Evolutionary conservation across 768 basidiomycete species (phyloP).

Genomic region (Nevesoporus exiguus): DNA sequence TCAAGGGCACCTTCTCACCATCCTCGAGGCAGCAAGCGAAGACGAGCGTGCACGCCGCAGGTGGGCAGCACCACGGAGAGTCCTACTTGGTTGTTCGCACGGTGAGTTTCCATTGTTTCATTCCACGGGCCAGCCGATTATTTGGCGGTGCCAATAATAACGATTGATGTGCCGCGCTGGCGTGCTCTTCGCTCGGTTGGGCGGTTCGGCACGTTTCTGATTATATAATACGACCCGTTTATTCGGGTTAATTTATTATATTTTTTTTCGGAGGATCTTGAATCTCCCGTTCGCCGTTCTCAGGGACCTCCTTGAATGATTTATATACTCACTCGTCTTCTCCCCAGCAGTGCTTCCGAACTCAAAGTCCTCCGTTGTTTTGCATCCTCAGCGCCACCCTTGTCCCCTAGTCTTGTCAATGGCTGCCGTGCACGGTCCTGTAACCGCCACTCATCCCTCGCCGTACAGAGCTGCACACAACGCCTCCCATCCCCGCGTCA

Average conservation of each 20-base stretch:
- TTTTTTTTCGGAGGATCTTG: slow-evolving; percentile 9
- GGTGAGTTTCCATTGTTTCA: slow-evolving; percentile 33
- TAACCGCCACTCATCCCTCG: slow-evolving; percentile 27
- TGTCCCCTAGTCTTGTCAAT: slow-evolving; percentile 10
- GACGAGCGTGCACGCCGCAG: slow-evolving; percentile 15
- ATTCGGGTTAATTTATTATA: not conserved
- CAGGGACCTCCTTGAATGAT: slow-evolving; percentile 8
- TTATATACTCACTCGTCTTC: slow-evolving; percentile 24
- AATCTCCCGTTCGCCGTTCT: slow-evolving; percentile 7
- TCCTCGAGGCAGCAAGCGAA: slow-evolving; percentile 36
- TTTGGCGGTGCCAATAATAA: slow-evolving; percentile 30
- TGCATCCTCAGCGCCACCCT: slow-evolving; percentile 19
- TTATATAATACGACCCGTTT: slow-evolving; percentile 16
- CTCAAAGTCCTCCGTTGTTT: slow-evolving; percentile 9
- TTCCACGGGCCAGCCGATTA: slow-evolving; percentile 21
- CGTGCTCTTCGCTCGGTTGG: slow-evolving; percentile 22
- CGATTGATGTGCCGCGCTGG: slow-evolving; percentile 22
- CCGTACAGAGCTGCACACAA: slow-evolving; percentile 28
- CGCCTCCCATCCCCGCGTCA: slow-evolving; percentile 25
- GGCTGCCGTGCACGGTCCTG: slow-evolving; percentile 33
- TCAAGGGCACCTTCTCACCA: slow-evolving; percentile 23
- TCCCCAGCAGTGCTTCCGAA: slow-evolving; percentile 16
- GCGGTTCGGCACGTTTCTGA: slow-evolving; percentile 23
- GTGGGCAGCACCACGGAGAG: slow-evolving; percentile 2
- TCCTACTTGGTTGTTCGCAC: slow-evolving; percentile 21